phyloP scores from a whole-genome alignment of 2,329 filamentous ascomycete species.

The Beauveria caledonica region DNA sequence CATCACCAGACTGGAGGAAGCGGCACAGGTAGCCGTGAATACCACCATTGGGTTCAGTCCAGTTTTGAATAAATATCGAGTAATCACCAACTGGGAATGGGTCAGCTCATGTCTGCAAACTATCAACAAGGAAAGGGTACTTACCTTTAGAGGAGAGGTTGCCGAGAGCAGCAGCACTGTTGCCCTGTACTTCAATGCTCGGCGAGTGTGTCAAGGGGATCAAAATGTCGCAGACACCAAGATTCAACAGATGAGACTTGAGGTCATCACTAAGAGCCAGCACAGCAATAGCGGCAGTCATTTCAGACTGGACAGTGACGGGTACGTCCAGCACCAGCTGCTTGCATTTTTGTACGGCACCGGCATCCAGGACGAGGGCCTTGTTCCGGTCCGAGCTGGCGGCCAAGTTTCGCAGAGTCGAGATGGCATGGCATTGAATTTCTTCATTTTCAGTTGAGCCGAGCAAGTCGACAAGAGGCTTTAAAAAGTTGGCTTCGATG shows the following conservation, averaged over 20 bases:
- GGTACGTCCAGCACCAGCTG: constrained; percentile 90
- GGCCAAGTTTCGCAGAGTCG: constrained; percentile 87
- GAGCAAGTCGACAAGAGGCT: constrained; percentile 85
- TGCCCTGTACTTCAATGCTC: constrained; percentile 96
- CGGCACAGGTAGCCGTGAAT: constrained; percentile 92
- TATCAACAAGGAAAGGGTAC: constrained; percentile 14
- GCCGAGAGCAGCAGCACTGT: constrained; percentile 90
- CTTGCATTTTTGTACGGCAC: constrained; percentile 97
- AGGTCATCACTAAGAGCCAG: constrained; percentile 91
- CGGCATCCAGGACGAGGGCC: constrained; percentile 90
- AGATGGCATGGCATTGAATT: constrained; percentile 98
- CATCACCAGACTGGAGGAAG: constrained; percentile 88
- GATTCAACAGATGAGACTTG: constrained; percentile 79
- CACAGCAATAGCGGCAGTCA: constrained; percentile 98
- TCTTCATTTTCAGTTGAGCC: constrained; percentile 97
- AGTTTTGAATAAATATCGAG: constrained; percentile 89
- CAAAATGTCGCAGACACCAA: constrained; percentile 92
- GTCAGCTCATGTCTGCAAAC: constrained; percentile 8
- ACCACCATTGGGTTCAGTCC: constrained; percentile 84
- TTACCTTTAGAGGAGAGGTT: constrained; percentile 95
- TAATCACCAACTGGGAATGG: constrained; percentile 74
- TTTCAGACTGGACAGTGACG: constrained; percentile 92
- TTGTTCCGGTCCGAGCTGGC: constrained; percentile 98
- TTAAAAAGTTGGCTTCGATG: constrained; percentile 93
- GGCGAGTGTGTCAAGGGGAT: constrained; percentile 92